Evolutionary conservation across 495 filamentous ascomycete species (phyloP), one percentile per base, ranked within the genome.

Genomic region (Sphaerosporella brunnea): DNA sequence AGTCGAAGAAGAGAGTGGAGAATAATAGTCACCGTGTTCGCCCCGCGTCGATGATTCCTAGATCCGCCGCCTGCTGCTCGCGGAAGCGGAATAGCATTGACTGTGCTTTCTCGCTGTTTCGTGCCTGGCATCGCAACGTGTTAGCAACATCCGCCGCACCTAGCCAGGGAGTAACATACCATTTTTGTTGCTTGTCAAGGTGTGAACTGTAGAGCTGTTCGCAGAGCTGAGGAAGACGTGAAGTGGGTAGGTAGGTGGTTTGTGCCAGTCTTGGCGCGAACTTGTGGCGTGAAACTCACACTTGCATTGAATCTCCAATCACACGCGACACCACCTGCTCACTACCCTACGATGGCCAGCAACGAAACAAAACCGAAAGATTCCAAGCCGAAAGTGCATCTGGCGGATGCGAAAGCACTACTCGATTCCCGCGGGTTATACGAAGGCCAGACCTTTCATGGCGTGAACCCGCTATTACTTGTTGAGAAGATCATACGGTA

Each of bases 61-160:
- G 70, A 63, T 93, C 87, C 48, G 88, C 86, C 45, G 92, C 92
- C 70, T 96, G 90, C 58, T 86, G 79, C 60, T 93, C 90, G 64
- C 92, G 84, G 73, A 97, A 97, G 71, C 90, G 90, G 69, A 93
- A 97, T 65, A 97, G 92, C 90, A 97, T 97, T 19, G 88, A 95
- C 66, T 97, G 90, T 50, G 90, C 90, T 68, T 96, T 96, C 73
- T 95, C 88, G 23, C 81, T 84, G 65, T 97, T 97, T 11, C 56
- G 51, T 18, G 56, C 56, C 56, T 55, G 35, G n/a, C n/a, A n/a
- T n/a, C n/a, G n/a, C n/a, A n/a, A n/a, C n/a, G n/a, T n/a, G n/a
- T n/a, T n/a, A n/a, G n/a, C n/a, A n/a, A n/a, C n/a, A n/a, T n/a
- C n/a, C n/a, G n/a, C n/a, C n/a, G n/a, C n/a, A n/a, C n/a, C n/a